Evolutionary conservation across 306 rosid species (phyloP), one percentile per base, ranked within the genome.

Genomic region (Inga oerstediana): DNA sequence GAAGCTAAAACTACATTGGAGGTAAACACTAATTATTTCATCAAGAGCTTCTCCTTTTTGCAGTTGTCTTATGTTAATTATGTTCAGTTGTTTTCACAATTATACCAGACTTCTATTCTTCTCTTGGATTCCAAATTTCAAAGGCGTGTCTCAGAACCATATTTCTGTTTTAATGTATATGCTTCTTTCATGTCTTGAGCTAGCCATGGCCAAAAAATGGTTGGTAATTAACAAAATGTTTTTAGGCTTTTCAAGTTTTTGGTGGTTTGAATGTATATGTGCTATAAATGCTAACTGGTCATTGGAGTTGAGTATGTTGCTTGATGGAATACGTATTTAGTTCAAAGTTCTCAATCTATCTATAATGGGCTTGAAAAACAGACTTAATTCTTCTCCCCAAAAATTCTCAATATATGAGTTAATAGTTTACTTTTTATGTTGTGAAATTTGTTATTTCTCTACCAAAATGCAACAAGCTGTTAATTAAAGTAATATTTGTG

Each of bases 1-100:
- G 94, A 93, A 51, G 93, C 93, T 48, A 91, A 87, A 86, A 85
- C 88, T 61, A 77, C 84, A 70, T 85, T 95, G 85, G 97, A 92
- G 95, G 92, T 89, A 75, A 68, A 30, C 82, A 58, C 84, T 34
- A n/a, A 71, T 82, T 64, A 37, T 59, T 74, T 71, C 46, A 52
- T 52, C 49, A 44, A 10, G 34, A 62, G 39, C 68, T 71, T 68
- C 34, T 41, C 17, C 49, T 45, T 32, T 79, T 56, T 22, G 72
- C 74, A 72, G 32, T 64, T 54, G 7, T 83, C 62, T 80, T 10
- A 27, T 48, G 52, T 43, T 71, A 35, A 48, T 71, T 48, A 48
- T 48, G 54, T 48, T 48, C 15, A 13, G 41, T 37, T 79, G 61
- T 72, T 80, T 78, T 62, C 41, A 83, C 48, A 7, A 30, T 14